Evolutionary conservation across 2,329 filamentous ascomycete genomes (phyloP).

Genomic region (Akanthomyces lecanii): DNA sequence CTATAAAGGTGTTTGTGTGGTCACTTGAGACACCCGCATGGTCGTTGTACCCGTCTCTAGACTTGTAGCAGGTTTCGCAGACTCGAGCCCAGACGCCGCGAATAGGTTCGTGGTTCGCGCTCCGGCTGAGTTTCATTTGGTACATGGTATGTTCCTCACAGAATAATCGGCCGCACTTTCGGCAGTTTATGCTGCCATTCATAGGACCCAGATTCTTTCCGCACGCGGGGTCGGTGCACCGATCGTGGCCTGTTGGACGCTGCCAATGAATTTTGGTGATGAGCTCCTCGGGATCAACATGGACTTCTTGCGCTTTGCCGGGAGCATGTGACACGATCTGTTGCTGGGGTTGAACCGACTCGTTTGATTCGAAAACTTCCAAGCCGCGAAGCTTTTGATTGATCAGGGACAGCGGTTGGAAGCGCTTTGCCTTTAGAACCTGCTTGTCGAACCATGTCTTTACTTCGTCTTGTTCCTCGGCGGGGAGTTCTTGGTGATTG

Average conservation of each 20-base stretch:
- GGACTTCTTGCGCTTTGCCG: conserved; percentile 39
- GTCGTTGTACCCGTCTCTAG: conserved; percentile 91
- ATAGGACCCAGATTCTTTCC: conserved; percentile 72
- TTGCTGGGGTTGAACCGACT: conserved; percentile 45
- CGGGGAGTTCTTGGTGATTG: conserved; percentile 81
- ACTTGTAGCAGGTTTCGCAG: conserved; percentile 99
- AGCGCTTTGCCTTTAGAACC: conserved; percentile 87
- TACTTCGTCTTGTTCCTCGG: conserved; percentile 85
- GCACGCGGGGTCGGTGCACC: conserved; percentile 84
- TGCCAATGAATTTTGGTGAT: conserved; percentile 92
- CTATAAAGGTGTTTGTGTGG: conserved; percentile 66
- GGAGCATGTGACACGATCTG: conserved; percentile 30
- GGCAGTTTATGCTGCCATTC: conserved; percentile 85
- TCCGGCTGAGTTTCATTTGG: conserved; percentile 93
- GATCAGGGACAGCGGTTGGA: conserved; percentile 84
- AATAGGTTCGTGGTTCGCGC: conserved; percentile 84
- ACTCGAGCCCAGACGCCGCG: conserved; percentile 90
- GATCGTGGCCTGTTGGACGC: conserved; percentile 64
- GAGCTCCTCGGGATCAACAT: conserved; percentile 78
- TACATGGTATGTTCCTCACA: conserved; percentile 99
- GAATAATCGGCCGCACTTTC: conserved; percentile 88
- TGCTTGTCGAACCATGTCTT: conserved; percentile 97
- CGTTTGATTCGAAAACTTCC: conserved; percentile 92
- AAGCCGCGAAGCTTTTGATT: conserved; percentile 92
- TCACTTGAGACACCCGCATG: conserved; percentile 68